A percentile compares a stretch with the other conserved stretches of the same genome.
phyloP scores from a whole-genome alignment of 2,329 filamentous ascomycete genomes.

The Alternaria triticimaculans region DNA sequence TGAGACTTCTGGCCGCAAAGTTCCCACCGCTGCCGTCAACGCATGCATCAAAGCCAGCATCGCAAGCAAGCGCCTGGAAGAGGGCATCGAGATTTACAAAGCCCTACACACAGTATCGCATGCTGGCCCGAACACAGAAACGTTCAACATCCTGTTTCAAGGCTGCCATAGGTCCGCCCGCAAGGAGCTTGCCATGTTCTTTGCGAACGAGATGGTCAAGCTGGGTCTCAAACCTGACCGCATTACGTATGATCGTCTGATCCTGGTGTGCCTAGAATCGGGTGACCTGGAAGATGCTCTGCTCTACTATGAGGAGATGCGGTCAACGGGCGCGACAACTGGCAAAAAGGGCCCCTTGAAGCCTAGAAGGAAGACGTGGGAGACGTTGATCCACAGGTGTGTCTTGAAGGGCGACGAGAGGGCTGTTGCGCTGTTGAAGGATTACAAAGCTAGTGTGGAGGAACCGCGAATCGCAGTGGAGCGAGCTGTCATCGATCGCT shows the following conservation, averaged over 20 bases:
- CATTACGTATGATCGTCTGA: slow-evolving; percentile 68
- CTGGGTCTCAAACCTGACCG: slow-evolving; percentile 61
- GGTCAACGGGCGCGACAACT: slow-evolving; percentile 15
- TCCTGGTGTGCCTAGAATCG: slow-evolving; percentile 60
- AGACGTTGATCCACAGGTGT: slow-evolving; percentile 19
- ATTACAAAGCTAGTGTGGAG: slow-evolving; percentile 21
- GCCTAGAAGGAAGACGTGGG: slow-evolving; percentile 27
- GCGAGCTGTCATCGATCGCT: slow-evolving; percentile 18
- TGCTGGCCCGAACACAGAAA: slow-evolving; percentile 56
- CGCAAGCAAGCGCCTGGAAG: slow-evolving; percentile 52
- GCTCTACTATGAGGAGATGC: slow-evolving; percentile 60
- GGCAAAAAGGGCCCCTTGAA: slow-evolving; percentile 8
- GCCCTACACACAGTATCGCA: slow-evolving; percentile 61
- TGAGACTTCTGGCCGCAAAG: slow-evolving; percentile 54
- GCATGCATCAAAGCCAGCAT: slow-evolving; percentile 61
- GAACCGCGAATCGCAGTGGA: slow-evolving; percentile 18
- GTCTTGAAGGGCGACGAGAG: slow-evolving; percentile 21
- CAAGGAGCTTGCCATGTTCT: slow-evolving; percentile 65
- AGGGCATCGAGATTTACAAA: slow-evolving; percentile 68
- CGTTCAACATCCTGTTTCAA: slow-evolving; percentile 67
- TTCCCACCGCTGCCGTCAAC: slow-evolving; percentile 61
- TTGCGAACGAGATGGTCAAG: slow-evolving; percentile 67
- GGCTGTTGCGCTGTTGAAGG: slow-evolving; percentile 25
- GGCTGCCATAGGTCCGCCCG: slow-evolving; percentile 54
- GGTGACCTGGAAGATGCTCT: slow-evolving; percentile 56